These are phyloP conservation scores for Trichoderma sp. DNA, from an alignment of 2,329 filamentous ascomycete species.

Conservation along the genomic window DNA sequence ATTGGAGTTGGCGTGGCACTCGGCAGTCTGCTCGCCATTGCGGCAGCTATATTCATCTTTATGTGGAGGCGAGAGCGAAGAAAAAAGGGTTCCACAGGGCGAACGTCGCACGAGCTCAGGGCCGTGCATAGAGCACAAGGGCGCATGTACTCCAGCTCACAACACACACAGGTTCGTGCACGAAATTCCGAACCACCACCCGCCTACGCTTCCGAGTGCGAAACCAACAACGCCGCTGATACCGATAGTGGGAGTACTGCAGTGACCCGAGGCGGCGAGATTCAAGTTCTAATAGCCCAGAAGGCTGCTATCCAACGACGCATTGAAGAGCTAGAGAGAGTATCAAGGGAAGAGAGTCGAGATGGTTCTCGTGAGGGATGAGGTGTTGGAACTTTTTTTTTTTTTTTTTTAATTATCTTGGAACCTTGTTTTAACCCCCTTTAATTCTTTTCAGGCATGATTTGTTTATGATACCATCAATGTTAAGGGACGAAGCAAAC, in stretches of 20 bases:
- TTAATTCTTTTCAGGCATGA: background rate
- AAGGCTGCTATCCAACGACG: conserved; percentile 44
- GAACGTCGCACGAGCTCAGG: conserved; percentile 33
- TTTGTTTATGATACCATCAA: conserved; percentile 19
- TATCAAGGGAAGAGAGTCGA: conserved; percentile 9
- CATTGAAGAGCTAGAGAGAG: conserved; percentile 41
- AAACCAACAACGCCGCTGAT: conserved; percentile 34
- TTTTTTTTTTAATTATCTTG: background rate
- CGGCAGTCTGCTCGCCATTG: conserved; percentile 40
- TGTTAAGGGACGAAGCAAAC: background rate
- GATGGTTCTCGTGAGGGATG: background rate
- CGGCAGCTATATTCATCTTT: conserved; percentile 35
- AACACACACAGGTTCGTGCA: conserved; percentile 14
- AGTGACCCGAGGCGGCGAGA: conserved; percentile 39
- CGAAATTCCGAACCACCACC: conserved; percentile 38
- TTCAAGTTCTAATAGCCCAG: conserved; percentile 40
- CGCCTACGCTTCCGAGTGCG: conserved; percentile 39
- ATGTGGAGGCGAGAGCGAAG: conserved; percentile 33
- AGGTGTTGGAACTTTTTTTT: background rate
- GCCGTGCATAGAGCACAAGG: conserved; percentile 33
- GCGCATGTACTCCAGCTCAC: conserved; percentile 22
- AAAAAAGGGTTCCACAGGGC: background rate
- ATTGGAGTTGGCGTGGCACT: conserved; percentile 42
- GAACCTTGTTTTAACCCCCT: background rate
- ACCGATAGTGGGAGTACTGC: conserved; percentile 32